phyloP scores from a whole-genome alignment of 352 stramenopile genomes.

The Peronosclerospora sorghi region DNA sequence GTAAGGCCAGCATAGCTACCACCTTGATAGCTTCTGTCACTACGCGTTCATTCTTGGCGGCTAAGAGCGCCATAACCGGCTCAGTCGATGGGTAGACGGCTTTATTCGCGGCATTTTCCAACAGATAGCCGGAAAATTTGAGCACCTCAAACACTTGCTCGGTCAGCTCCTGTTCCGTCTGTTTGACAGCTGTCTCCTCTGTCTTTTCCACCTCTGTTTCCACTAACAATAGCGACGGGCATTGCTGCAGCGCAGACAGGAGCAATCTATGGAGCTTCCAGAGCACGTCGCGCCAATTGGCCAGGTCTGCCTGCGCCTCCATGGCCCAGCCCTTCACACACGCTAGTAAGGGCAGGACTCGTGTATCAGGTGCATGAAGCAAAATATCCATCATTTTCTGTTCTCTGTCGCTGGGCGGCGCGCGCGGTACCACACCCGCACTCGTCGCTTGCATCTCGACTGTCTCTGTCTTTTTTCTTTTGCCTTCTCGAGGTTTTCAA shows the following conservation, averaged over 20 bases:
- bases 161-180: conserved; percentile 30
- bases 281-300: conserved; percentile 58
- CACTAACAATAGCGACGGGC: conserved; percentile 37
- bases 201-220: conserved; percentile 11
- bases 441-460: conserved; percentile 16
- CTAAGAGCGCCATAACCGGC: conserved; percentile 35
- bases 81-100: conserved; percentile 55
- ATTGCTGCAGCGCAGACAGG: conserved; percentile 24
- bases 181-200: conserved; percentile 2
- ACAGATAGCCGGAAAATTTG: conserved; percentile 60
- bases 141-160: conserved; percentile 59
- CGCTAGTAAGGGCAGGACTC: conserved; percentile 45
- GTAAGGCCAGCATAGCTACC: conserved; percentile 58
- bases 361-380: conserved; percentile 28
- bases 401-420: conserved; percentile 41
- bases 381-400: conserved; percentile 53
- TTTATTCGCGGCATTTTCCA: conserved; percentile 78
- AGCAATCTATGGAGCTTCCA: conserved; percentile 42
- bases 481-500: conserved; percentile 1
- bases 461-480: conserved; percentile 7
- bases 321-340: conserved; percentile 69
- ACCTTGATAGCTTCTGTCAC: conserved; percentile 62
- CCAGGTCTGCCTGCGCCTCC: conserved; percentile 67
- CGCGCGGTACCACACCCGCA: conserved; percentile 15
- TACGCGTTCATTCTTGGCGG: conserved; percentile 55